phyloP scores from a whole-genome alignment of 352 stramenopile genomes.

The Peronospora farinosa region DNA sequence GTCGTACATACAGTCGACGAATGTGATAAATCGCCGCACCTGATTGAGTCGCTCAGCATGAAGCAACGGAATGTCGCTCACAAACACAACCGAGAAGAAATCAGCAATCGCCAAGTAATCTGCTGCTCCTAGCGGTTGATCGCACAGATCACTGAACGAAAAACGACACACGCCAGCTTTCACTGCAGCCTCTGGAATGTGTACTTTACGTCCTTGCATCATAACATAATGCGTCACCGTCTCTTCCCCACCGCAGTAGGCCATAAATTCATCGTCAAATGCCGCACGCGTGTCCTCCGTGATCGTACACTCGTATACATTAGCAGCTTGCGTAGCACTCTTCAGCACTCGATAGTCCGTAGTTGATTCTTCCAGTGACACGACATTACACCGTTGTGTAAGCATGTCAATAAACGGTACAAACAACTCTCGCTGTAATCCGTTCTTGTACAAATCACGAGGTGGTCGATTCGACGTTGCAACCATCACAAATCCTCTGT shows the following conservation, averaged over 20 bases:
- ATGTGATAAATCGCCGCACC: conserved; percentile 95
- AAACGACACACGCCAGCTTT: conserved; percentile 75
- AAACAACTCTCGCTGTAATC: conserved; percentile 94
- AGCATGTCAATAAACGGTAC: conserved; percentile 94
- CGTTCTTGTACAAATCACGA: conserved; percentile 93
- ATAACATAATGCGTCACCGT: conserved; percentile 43
- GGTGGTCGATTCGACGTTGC: conserved; percentile 94
- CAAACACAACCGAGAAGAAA: conserved; percentile 81
- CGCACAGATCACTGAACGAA: conserved; percentile 95
- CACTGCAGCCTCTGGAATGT: conserved; percentile 51
- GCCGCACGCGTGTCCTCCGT: conserved; percentile 38
- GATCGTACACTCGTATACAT: conserved; percentile 67
- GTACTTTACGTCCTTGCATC: conserved; percentile 65
- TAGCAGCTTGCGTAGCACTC: conserved; percentile 46
- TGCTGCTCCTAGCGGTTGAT: conserved; percentile 85
- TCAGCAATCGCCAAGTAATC: conserved; percentile 93
- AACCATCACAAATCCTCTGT: conserved; percentile 90
- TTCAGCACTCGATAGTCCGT: conserved; percentile 83
- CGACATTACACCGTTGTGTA: conserved; percentile 77
- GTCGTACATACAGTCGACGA: conserved; percentile 98
- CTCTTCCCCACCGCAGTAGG: conserved; percentile 45
- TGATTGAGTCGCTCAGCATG: conserved; percentile 87
- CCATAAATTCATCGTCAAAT: conserved; percentile 67
- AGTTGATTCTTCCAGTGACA: conserved; percentile 65
- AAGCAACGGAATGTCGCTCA: conserved; percentile 89